Evolutionary conservation across 2,329 filamentous ascomycete genomes (phyloP).

Genomic region (Alternaria sp.): DNA sequence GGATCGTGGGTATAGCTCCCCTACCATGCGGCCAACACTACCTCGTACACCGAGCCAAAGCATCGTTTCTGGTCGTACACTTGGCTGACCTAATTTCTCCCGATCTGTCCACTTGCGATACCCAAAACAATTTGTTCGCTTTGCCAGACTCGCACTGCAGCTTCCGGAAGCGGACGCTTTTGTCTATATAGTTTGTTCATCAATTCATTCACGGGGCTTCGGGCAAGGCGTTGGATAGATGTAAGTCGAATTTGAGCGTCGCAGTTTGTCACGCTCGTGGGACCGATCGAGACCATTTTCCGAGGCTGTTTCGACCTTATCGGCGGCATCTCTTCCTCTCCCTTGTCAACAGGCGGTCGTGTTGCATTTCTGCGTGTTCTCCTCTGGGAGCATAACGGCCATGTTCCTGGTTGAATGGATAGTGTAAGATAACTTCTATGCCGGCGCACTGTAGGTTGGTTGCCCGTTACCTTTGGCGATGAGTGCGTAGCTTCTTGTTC

Average conservation of each 20-base stretch:
- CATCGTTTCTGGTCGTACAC: conserved; percentile 49
- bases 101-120: conserved; percentile 44
- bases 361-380: conserved; percentile 34
- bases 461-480: conserved; percentile 15
- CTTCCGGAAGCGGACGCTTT: conserved; percentile 4
- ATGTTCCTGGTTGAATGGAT: conserved; percentile 14
- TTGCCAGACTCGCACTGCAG: conserved; percentile 9
- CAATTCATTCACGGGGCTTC: conserved; percentile 13
- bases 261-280: conserved; percentile 39
- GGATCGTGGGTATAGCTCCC: conserved; percentile 40
- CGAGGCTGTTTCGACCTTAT: conserved; percentile 18
- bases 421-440: conserved; percentile 41
- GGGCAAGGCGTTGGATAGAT: conserved; percentile 45
- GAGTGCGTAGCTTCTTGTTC: conserved; percentile 20
- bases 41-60: conserved; percentile 47
- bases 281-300: conserved; percentile 25
- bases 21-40: conserved; percentile 39
- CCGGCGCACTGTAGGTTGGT: conserved; percentile 25
- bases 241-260: conserved; percentile 25
- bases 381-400: conserved; percentile 1
- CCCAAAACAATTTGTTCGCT: conserved; percentile 40
- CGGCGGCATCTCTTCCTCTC: conserved; percentile 31
- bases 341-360: conserved; percentile 34
- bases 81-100: conserved; percentile 35
- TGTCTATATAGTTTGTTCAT: conserved; percentile 10